Conservation (phyloP, 371 early-diverging fungal genomes). For the Circinella minor region DNA sequence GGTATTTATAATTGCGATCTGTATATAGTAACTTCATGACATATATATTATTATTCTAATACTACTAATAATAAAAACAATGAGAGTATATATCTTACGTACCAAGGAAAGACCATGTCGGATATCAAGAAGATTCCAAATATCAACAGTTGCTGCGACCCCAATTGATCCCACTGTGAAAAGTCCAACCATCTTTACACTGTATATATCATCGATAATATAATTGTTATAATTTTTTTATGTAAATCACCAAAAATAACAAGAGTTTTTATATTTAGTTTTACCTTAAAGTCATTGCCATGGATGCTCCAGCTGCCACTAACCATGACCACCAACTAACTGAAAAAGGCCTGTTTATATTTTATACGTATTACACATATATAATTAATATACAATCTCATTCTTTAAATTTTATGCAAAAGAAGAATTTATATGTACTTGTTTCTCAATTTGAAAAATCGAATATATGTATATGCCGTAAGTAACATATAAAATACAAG, state of each 20-base stretch:
- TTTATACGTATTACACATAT: too few relatives aligned
- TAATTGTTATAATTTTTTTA: conserved; percentile 3
- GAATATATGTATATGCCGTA: conserved; percentile 78
- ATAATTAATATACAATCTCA: not conserved
- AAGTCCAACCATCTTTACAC: conserved; percentile 92
- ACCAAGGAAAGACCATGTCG: conserved; percentile 16
- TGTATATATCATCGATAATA: conserved; percentile 48
- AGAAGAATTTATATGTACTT: conserved; percentile 30
- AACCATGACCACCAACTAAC: conserved; percentile 73
- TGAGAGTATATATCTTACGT: too few relatives aligned
- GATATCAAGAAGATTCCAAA: conserved; percentile 87
- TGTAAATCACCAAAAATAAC: not conserved
- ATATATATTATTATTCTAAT: not conserved
- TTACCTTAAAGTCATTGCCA: conserved; percentile 58
- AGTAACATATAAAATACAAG: conserved; percentile 82
- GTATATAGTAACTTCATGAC: too few relatives aligned
- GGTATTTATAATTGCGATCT: too few relatives aligned
- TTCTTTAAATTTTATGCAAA: not conserved
- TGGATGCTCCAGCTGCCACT: conserved; percentile 56
- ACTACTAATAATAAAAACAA: not conserved
- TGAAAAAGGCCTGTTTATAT: conserved; percentile 42
- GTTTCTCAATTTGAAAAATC: conserved; percentile 75
- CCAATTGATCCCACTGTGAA: conserved; percentile 83
- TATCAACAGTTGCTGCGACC: conserved; percentile 74
- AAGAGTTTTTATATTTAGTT: not conserved